Evolutionary conservation across 2,329 filamentous ascomycete species (phyloP).

Genomic region (Neofusicoccum kwambonambiense): DNA sequence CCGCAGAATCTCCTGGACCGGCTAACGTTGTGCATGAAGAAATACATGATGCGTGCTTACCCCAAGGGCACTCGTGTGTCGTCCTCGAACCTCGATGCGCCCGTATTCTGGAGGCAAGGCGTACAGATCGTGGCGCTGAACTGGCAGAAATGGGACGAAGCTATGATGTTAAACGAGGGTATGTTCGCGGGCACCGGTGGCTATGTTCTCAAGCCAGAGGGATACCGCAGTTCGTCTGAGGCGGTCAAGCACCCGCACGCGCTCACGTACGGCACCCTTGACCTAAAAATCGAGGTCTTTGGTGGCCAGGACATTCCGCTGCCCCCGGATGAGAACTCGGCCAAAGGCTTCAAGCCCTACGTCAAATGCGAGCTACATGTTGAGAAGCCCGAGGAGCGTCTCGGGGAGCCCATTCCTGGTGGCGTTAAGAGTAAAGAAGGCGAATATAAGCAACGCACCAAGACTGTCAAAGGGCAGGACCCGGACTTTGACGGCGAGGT

Average conservation of each 20-base stretch:
- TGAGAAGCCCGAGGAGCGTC: slow-evolving; percentile 59
- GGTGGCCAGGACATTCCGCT: slow-evolving; percentile 76
- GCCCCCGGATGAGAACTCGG: slow-evolving; percentile 52
- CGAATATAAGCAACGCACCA: slow-evolving; percentile 48
- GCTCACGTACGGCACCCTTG: slow-evolving; percentile 55
- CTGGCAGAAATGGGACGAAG: slow-evolving; percentile 88
- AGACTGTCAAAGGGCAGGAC: slow-evolving; percentile 42
- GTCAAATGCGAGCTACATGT: slow-evolving; percentile 80
- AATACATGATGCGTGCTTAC: slow-evolving; percentile 83
- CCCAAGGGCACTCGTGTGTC: slow-evolving; percentile 78
- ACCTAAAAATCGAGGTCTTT: slow-evolving; percentile 70
- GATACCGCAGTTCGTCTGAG: slow-evolving; percentile 57
- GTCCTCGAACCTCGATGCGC: slow-evolving; percentile 84
- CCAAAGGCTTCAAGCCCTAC: slow-evolving; percentile 65
- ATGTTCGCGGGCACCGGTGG: slow-evolving; percentile 83
- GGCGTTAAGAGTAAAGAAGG: slow-evolving; percentile 54
- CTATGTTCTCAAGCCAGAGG: slow-evolving; percentile 80
- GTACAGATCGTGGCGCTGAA: slow-evolving; percentile 91
- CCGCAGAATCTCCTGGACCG: neutral
- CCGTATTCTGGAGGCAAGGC: slow-evolving; percentile 81
- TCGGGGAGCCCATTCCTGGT: slow-evolving; percentile 43
- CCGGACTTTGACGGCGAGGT: slow-evolving; percentile 47
- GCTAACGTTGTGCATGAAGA: slow-evolving; percentile 21
- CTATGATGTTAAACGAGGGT: slow-evolving; percentile 93
- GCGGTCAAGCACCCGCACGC: slow-evolving; percentile 44